Evolutionary conservation across 805 yeast species (phyloP), one percentile per base, ranked within the genome.

Genomic region (Saccharomycopsis microspora): DNA sequence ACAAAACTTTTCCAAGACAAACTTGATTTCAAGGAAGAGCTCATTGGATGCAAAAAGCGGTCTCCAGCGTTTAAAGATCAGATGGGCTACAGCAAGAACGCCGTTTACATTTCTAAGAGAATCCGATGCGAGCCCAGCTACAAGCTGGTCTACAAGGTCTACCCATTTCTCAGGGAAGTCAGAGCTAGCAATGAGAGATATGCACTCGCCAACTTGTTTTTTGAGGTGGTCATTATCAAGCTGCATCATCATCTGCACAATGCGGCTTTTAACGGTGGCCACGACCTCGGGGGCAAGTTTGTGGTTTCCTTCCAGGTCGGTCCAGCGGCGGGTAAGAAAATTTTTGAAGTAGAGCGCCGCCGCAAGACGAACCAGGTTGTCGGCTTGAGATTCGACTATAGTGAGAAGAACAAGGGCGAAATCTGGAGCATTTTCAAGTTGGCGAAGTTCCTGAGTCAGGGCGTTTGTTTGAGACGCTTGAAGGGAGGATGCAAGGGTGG

Each of bases 51-150:
- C 75, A 61, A 86, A 87, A 48, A 90, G 69, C 1, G 97, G 96
- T 59, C 98, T 76, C 99, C 99, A 93, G 65, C 95, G 80, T 63
- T 84, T 87, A 68, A 90, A 94, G 52, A 93, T 90, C 1, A 96
- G 85, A 63, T 93, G 98, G 4, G 97, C 94, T 27, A 94, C 97
- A 6, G 79, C 74, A 48, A 94, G 68, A 4, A 94, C 89, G 46
- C 96, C 95, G 56, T 81, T 84, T 62, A 88, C 87, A 45, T 78
- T 74, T 9, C 72, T 69, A 72, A 84, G 76, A 58, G 86, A 87
- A 3, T 67, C 61, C 10, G 10, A 8, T 36, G 37, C 39, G 42
- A 93, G 69, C 58, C 80, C 80, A 1, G 70, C 58, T 0, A 88
- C 85, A 52, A 93, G 70, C 48, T 82, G 83, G 56, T 83, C 86